Evolutionary conservation across 768 basidiomycete species (phyloP), one percentile per base, ranked within the genome.

Genomic region (Sistotremastrum niveocremeum): DNA sequence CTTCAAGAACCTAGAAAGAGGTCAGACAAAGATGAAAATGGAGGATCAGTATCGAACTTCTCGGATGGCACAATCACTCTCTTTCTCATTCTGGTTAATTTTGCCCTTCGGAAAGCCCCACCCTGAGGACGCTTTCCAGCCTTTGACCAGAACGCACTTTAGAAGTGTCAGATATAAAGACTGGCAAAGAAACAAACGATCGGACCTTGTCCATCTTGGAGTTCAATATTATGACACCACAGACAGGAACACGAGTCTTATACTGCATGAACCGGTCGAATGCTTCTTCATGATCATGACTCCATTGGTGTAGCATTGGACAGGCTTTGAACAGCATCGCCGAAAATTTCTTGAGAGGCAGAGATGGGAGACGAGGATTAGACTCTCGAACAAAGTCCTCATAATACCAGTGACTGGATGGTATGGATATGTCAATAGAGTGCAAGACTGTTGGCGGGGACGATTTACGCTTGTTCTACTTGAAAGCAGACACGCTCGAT

Each of bases 51-150:
- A 41, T 49, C 76, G 46, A 51, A 93, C 94, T 69, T 99, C 95
- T 61, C 95, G 79, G 45, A 86, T 72, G 2, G 94, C 95, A 63
- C 95, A 99, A 46, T 72, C 73, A 42, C 74, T 72, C 46, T 81
- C 75, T 6, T 82, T 77, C 60, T 99, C 95, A 49, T 84, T 76
- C 60, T 93, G 82, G 56, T 99, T 99, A 62, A 98, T 98, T 66
- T 99, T 99, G n/a, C 95, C 95, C 60, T 94, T 87, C 5, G 95
- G 95, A 63, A 98, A 99, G n/a, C 89, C 84, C 95, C 95, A 99
- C 5, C 90, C 88, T 2, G 95, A 86, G 12, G 83, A 86, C 34
- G 88, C 79, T 62, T 95, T 97, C 89, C 89, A 98, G 5, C 95
- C 95, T 64, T 95, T 91, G 48, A 99, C 95, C 49, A 99, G 74